Evolutionary conservation across 768 basidiomycete genomes (phyloP), one percentile per base, ranked within the genome.

Genomic region (Austroboletus eburneus): DNA sequence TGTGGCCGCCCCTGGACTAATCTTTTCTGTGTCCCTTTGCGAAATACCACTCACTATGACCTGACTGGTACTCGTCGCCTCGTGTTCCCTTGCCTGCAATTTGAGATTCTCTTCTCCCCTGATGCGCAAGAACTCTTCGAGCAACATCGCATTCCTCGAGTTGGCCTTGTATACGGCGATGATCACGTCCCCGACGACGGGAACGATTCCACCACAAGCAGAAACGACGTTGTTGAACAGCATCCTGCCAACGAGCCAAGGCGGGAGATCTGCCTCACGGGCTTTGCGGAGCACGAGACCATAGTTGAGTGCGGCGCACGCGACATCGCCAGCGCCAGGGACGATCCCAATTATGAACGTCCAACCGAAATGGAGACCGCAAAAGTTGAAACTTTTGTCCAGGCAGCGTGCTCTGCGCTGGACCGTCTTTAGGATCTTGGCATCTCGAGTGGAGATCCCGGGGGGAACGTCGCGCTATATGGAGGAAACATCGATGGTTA

Each of bases 341-440:
- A 91, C 62, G 16, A 88, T 72, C 0, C 85, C 84, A 61, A 92
- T 85, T 57, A 89, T 63, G 67, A 91, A 87, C 1, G 89, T 80
- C 85, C 85, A 93, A 0, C 93, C 93, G 49, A 95, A 91, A 12
- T 81, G 79, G 43, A 94, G 61, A 9, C 93, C 91, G 50, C 83
- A 86, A 2, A 95, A 24, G 35, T 62, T 72, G 72, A 96, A 89
- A 2, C 88, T 83, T 65, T 90, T 92, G 69, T 96, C 93, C 45
- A 96, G 83, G 61, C 84, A 80, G 56, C 87, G 88, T 1, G 91
- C 91, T 6, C 91, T 75, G 27, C 76, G 73, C 58, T 87, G 80
- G 25, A 96, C 81, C 17, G 82, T 78, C 54, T 76, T 77, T 34
- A 96, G 73, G 41, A 92, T 83, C 40, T 78, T 78, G 30, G 77